Percentiles rank a stretch among this genome's conserved stretches.
These are phyloP conservation scores for Chlorella sp. DNA, from an alignment of 139 green algal species.

Conservation along the genomic window DNA sequence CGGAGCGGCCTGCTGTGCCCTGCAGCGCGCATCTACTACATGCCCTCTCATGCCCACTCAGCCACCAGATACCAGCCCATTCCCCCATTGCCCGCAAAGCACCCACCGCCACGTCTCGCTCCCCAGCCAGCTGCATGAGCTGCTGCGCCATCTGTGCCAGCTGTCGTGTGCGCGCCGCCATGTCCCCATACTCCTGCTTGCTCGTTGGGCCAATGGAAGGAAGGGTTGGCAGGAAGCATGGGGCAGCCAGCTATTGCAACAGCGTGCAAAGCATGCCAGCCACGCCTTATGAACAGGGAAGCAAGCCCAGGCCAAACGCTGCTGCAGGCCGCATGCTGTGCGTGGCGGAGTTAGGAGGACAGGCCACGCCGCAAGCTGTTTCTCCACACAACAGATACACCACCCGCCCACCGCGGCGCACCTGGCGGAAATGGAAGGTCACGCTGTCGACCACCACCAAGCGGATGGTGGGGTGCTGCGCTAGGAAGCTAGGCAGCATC, in stretches of 20 bases:
- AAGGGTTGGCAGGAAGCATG: not conserved
- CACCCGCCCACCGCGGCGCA: not conserved
- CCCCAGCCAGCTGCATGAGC: constrained; percentile 74
- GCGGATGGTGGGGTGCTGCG: constrained; percentile 51
- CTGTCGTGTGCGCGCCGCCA: constrained; percentile 74
- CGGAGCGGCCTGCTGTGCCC: too few relatives aligned
- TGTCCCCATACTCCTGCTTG: constrained; percentile 82
- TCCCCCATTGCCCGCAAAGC: not conserved
- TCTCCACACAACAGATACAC: not conserved
- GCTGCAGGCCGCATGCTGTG: too few relatives aligned
- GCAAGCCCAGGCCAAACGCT: not conserved
- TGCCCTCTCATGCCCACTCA: too few relatives aligned
- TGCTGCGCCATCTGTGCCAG: constrained; percentile 84
- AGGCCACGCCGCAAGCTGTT: not conserved
- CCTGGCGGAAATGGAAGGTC: constrained; percentile 88
- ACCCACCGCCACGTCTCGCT: constrained; percentile 73
- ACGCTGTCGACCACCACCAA: constrained; percentile 90
- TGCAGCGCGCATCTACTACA: too few relatives aligned
- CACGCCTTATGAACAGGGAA: not conserved
- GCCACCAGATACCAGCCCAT: too few relatives aligned
- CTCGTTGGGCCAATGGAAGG: not conserved
- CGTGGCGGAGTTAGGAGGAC: too few relatives aligned
- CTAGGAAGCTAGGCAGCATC: constrained; percentile 63
- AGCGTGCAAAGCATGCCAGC: not conserved
- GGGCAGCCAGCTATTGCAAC: not conserved